Evolutionary conservation across 2,329 filamentous ascomycete genomes (phyloP).

Genomic region (Phialophora macrospora): DNA sequence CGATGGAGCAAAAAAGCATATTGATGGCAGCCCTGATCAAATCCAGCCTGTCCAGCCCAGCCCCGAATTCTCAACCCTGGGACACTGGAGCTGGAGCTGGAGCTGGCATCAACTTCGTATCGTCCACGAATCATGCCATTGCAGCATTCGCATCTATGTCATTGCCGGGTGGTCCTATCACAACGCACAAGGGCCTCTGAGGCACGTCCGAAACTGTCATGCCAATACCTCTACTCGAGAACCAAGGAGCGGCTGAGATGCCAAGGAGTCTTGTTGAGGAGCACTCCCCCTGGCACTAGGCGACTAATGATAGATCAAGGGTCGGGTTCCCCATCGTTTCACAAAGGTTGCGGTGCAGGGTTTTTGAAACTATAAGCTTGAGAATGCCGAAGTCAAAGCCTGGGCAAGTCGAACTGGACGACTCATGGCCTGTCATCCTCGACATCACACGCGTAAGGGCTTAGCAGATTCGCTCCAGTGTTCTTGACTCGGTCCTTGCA

Average conservation of each 20-base stretch:
- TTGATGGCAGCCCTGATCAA: not conserved
- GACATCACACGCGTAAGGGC: not conserved
- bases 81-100: not conserved
- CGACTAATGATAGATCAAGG: not conserved
- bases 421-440: not conserved
- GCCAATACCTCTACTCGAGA: constrained; percentile 1
- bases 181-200: not conserved
- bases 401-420: not conserved
- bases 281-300: not conserved
- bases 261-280: constrained; percentile 4
- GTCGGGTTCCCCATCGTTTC: not conserved
- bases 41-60: not conserved
- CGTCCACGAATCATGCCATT: not conserved
- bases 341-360: not conserved
- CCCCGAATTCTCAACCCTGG: not conserved
- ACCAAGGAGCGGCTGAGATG: constrained; percentile 7
- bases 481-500: not conserved
- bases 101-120: not conserved
- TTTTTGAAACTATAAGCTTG: not conserved
- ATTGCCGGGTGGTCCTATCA: not conserved
- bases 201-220: not conserved
- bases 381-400: not conserved
- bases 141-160: not conserved
- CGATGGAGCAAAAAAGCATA: too few species aligned
- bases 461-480: not conserved